Base-by-base conservation (phyloP, 768 basidiomycete genomes). In the Goffeauzyma gilvescens region DNA sequence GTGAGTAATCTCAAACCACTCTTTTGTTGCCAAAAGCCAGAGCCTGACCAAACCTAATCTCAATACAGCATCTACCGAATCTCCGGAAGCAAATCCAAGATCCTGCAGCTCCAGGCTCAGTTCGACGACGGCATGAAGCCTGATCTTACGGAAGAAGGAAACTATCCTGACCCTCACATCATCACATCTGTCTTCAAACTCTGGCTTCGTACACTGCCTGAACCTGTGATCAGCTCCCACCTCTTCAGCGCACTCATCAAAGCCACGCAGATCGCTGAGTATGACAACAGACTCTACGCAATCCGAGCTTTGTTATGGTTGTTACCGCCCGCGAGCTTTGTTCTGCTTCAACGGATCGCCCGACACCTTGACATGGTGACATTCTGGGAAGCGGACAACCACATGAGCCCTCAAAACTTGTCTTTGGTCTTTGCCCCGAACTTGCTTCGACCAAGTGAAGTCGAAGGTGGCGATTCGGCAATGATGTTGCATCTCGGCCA, bases 301-400 rank as follows among this genome's bases (percentile, higher is more conserved):
- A 75, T 83, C 46, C 77, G 81, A 28, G 58, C 62, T 9, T 71
- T 84, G 39, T 71, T 87, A 13, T 80, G 75, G 43, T 66, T 66
- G 8, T 67, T 87, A 2, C 81, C 84, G 22, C 71, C 71, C 49
- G 68, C 72, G 12, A 77, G 83, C 59, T 82, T 83, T 58, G 75
- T 81, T 53, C 63, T 85, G n/a, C 67, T 87, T 51, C 75, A 72
- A 48, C 75, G 83, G 17, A 72, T 86, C 12, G 68, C 77, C 3
- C 81, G 84, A 52, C 84, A 86, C 62, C 70, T 87, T n/a, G 81
- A 86, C 63, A 74, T 41, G 56, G 79, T 85, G n/a, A 81, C 81
- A 4, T 81, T 85, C 55, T 81, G 72, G 62, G 82, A 86, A 57
- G 82, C 85, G 45, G 72, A 76, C 37, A 87, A 85, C 53, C 83